Base-by-base conservation (phyloP, 2,329 filamentous ascomycete species). In the Golovinomyces cichoracearum region DNA sequence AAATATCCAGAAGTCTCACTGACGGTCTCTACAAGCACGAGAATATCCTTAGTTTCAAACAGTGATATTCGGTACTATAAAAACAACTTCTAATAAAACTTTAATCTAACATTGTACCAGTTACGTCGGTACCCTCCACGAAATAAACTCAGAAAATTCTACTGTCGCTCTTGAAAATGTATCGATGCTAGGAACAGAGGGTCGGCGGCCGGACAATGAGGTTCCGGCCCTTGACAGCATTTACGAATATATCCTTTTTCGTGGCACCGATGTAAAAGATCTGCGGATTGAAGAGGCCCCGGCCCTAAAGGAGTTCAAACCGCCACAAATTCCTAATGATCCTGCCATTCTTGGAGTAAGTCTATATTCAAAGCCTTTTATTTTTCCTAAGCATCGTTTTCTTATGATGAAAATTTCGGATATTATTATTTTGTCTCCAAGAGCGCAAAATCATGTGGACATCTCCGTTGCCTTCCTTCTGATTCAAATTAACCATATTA, bases 401-500 rank as follows among this genome's bases (percentile, higher is more conserved):
- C 66, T 64, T 59, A 76, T 93, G 86, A 93, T 84, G 83, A 92
- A 90, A 68, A 68, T 93, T 83, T 80, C 73, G 85, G 86, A 86
- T 93, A 93, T 83, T 90, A 83, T 93, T 92, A 66, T 71, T 70
- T 74, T 74, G 72, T 76, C 79, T 80, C 81, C 81, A 81, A 80
- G 80, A 81, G 84, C 84, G 85, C 85, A 93, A 78, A 76, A 69
- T 25, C 73, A 69, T 93, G 86, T 93, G 78, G 86, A 93, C 67
- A 76, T 79, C 53, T 93, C 86, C 85, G 86, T 93, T 94, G 86
- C 85, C 86, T 94, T 94, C 86, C 86, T 94, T 93, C 85, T 94
- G 85, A 93, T 77, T 12, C 6, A 33, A 33, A 33, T 15, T 10
- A 15, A 15, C 5, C 5, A 33, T 33, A 10, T 15, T 15, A 33